These are phyloP conservation scores for Lachnum nothofagi DNA, from an alignment of 2,329 filamentous ascomycete genomes.

Conservation along the genomic window DNA sequence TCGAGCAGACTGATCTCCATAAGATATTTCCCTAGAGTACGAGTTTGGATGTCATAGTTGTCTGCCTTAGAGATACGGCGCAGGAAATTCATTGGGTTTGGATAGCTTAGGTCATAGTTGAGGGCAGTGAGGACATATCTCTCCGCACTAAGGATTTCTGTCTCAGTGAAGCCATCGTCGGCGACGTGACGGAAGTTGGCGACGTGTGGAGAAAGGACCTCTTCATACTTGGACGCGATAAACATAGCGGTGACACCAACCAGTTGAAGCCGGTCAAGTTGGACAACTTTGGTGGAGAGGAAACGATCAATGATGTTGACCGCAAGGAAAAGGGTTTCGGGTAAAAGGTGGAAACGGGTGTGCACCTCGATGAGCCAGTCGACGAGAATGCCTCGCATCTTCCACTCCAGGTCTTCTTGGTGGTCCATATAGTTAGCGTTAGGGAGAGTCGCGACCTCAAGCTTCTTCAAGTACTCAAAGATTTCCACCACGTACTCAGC, in stretches of 20 bases:
- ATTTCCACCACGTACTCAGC: constrained; percentile 96
- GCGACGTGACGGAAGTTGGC: constrained; percentile 96
- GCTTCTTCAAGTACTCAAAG: constrained; percentile 86
- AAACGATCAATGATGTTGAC: constrained; percentile 99
- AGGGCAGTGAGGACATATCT: constrained; percentile 86
- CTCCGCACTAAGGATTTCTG: constrained; percentile 95
- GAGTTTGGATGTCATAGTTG: constrained; percentile 97
- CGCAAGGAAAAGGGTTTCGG: constrained; percentile 91
- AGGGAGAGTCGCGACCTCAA: constrained; percentile 75
- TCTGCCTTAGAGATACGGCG: constrained; percentile 98
- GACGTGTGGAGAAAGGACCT: constrained; percentile 93
- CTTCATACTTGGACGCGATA: constrained; percentile 98
- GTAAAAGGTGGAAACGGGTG: constrained; percentile 89
- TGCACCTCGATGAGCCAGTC: constrained; percentile 99
- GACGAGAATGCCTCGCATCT: constrained; percentile 93
- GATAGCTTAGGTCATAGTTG: constrained; percentile 96
- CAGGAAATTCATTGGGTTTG: constrained; percentile 99
- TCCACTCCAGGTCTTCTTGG: constrained; percentile 95
- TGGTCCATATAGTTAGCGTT: constrained; percentile 94
- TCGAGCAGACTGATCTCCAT: constrained; percentile 96
- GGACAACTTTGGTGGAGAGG: constrained; percentile 89
- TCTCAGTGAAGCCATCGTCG: constrained; percentile 91
- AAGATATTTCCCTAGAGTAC: constrained; percentile 94
- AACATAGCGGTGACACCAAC: constrained; percentile 99
- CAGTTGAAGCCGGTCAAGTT: constrained; percentile 90